Evolutionary conservation across 306 rosid genomes (phyloP).

Genomic region (Datisca glomerata): DNA sequence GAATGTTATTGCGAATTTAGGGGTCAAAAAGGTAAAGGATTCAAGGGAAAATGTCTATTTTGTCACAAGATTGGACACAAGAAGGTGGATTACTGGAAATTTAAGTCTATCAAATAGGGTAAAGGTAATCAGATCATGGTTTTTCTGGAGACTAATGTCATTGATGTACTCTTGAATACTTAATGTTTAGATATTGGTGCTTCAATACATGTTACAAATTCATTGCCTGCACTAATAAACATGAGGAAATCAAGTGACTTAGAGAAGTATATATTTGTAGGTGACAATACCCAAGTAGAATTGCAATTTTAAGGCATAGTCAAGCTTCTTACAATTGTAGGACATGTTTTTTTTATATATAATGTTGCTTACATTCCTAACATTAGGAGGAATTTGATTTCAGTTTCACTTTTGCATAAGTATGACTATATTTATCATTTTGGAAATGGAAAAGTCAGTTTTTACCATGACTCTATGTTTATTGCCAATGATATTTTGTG

Average conservation of each 20-base stretch:
- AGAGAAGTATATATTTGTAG: background rate
- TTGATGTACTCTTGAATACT: background rate
- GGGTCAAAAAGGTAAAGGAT: background rate
- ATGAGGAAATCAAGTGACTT: background rate
- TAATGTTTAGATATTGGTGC: background rate
- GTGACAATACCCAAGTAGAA: background rate
- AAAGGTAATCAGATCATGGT: background rate
- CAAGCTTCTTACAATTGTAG: background rate
- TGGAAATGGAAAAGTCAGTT: too few relatives aligned
- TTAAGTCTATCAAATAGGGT: background rate
- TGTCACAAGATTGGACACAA: background rate
- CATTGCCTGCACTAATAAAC: background rate
- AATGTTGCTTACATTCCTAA: background rate
- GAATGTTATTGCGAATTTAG: too few relatives aligned
- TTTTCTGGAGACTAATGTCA: background rate
- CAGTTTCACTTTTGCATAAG: background rate
- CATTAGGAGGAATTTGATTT: background rate
- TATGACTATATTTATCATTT: background rate
- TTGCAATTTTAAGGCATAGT: background rate
- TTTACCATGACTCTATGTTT: too few relatives aligned
- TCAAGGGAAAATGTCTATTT: background rate
- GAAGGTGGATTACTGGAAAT: background rate
- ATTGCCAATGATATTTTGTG: too few relatives aligned
- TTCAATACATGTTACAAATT: background rate
- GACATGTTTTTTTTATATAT: background rate